A percentile compares a stretch with the other conserved stretches of the same genome.
phyloP scores from a whole-genome alignment of 495 filamentous ascomycete genomes.

The Lasiosphaeria miniovina region DNA sequence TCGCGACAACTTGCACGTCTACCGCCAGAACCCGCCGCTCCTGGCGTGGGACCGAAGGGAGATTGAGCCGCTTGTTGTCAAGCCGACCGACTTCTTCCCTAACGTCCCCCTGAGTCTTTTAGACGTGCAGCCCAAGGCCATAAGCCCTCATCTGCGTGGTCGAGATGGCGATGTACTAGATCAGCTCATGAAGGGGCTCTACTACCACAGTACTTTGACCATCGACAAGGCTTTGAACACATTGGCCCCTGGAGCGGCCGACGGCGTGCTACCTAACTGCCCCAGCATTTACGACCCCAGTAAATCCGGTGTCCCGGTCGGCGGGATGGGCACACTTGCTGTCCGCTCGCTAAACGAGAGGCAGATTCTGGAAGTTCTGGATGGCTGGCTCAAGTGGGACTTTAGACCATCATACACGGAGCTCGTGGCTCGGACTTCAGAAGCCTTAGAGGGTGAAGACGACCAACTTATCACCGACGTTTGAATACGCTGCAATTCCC shows the following conservation, averaged over 20 bases:
- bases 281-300: constrained; percentile 37
- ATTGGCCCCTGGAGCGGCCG: constrained; percentile 38
- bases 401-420: constrained; percentile 47
- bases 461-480: background rate
- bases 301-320: constrained; percentile 36
- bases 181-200: constrained; percentile 29
- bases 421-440: constrained; percentile 26
- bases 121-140: constrained; percentile 44
- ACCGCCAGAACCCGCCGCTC: constrained; percentile 42
- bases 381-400: constrained; percentile 59
- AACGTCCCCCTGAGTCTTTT: constrained; percentile 36
- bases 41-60: constrained; percentile 63
- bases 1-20: constrained; percentile 47
- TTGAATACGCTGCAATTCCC: background rate
- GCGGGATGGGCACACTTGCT: constrained; percentile 30
- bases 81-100: constrained; percentile 57
- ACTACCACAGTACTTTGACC: constrained; percentile 6
- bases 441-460: background rate
- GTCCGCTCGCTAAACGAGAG: constrained; percentile 40
- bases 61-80: constrained; percentile 46
- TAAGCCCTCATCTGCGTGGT: background rate
- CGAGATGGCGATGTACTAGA: constrained; percentile 38
- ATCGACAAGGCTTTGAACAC: constrained; percentile 25
- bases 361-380: constrained; percentile 49
- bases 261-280: constrained; percentile 40